A percentile compares a stretch with the other conserved stretches of the same genome.
Evolutionary conservation across 2,329 filamentous ascomycete species (phyloP).

Genomic region (Madurella mycetomatis): DNA sequence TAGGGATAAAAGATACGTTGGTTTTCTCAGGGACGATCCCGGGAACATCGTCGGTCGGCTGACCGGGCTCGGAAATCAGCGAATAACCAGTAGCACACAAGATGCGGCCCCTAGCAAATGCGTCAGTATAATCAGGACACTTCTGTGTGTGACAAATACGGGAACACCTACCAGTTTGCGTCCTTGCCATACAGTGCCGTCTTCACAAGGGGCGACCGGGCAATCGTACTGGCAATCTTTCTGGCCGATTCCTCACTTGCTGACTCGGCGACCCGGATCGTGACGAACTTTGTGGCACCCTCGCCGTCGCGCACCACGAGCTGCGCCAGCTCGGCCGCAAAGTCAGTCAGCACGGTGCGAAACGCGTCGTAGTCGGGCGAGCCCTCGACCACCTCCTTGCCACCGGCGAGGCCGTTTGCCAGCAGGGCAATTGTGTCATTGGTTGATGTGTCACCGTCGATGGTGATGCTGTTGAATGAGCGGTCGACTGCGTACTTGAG

Average conservation of each 20-base stretch:
- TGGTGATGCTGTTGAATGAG: conserved; percentile 94
- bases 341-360: conserved; percentile 64
- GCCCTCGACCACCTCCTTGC: conserved; percentile 53
- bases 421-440: conserved; percentile 94
- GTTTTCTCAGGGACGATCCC: conserved; percentile 66
- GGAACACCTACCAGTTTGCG: conserved; percentile 68
- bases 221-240: conserved; percentile 80
- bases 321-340: conserved; percentile 80
- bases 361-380: conserved; percentile 66
- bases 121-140: conserved; percentile 9
- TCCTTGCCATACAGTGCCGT: conserved; percentile 95
- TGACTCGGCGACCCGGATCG: conserved; percentile 75
- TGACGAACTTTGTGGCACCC: conserved; percentile 97
- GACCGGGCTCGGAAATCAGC: conserved; percentile 55
- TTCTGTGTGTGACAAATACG: background rate
- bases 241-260: conserved; percentile 66
- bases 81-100: conserved; percentile 89
- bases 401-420: conserved; percentile 90
- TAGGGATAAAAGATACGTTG: conserved; percentile 72
- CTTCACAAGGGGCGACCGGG: conserved; percentile 89
- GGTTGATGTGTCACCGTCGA: conserved; percentile 95
- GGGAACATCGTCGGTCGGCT: conserved; percentile 54
- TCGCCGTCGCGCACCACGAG: conserved; percentile 94
- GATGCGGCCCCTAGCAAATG: conserved; percentile 65
- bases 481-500: conserved; percentile 71